Evolutionary conservation across 495 filamentous ascomycete genomes (phyloP).

Genomic region (Penicillium verhagenii): DNA sequence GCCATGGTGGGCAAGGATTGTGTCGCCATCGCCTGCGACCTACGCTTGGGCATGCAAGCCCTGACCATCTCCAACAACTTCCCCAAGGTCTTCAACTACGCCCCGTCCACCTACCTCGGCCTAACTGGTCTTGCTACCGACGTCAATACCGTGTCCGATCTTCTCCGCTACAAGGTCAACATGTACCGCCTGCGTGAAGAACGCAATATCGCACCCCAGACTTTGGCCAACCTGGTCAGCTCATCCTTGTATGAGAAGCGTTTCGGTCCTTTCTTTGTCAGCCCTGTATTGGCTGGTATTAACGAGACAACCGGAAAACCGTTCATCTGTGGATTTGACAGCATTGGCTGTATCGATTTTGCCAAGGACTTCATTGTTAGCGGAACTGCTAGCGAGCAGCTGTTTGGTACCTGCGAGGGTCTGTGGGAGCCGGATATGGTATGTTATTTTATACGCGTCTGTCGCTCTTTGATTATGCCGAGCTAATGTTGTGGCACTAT

Average conservation of each 20-base stretch:
- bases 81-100: conserved; percentile 99
- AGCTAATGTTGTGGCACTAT: conserved; percentile 24
- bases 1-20: conserved; percentile 99
- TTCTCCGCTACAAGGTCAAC: conserved; percentile 99
- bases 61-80: conserved; percentile 99
- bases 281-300: conserved; percentile 89
- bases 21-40: conserved; percentile 98
- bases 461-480: not conserved
- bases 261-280: conserved; percentile 95
- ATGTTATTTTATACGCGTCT: conserved; percentile 30
- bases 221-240: conserved; percentile 93
- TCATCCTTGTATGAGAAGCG: conserved; percentile 87
- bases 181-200: conserved; percentile 99
- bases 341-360: conserved; percentile 98
- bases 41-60: conserved; percentile 93
- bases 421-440: conserved; percentile 97
- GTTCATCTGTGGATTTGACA: conserved; percentile 99
- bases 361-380: conserved; percentile 99
- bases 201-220: conserved; percentile 88
- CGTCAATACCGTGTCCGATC: conserved; percentile 89
- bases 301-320: conserved; percentile 89
- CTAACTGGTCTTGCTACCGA: conserved; percentile 96
- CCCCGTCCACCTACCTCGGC: conserved; percentile 87
- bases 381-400: conserved; percentile 92
- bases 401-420: conserved; percentile 98